Percentiles rank a stretch among this genome's conserved stretches.
These are phyloP conservation scores for Fusarium oxysporum DNA, from an alignment of 2,329 filamentous ascomycete genomes.

Conservation along the genomic window DNA sequence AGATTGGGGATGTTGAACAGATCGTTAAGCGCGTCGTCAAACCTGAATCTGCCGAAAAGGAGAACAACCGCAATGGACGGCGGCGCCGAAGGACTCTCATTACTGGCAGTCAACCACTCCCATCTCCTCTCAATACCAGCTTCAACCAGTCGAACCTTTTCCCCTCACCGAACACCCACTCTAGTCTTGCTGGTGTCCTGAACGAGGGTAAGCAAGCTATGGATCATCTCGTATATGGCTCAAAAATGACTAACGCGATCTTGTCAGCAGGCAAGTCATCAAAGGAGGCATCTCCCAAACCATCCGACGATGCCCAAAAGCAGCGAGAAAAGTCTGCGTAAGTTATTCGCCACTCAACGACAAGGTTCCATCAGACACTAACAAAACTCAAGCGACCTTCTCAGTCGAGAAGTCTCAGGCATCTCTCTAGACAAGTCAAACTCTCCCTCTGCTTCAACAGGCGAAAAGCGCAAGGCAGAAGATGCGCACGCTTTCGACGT, in stretches of 20 bases:
- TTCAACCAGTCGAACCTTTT: constrained; percentile 85
- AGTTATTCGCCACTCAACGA: constrained; percentile 49
- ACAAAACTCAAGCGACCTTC: constrained; percentile 73
- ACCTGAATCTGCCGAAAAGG: constrained; percentile 78
- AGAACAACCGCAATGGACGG: constrained; percentile 91
- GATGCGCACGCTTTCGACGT: constrained; percentile 72
- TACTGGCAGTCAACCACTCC: constrained; percentile 94
- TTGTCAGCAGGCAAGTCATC: constrained; percentile 49
- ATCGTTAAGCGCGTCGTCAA: constrained; percentile 98
- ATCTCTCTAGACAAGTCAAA: constrained; percentile 87
- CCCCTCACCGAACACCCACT: constrained; percentile 70
- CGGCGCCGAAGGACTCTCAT: constrained; percentile 92
- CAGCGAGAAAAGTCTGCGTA: constrained; percentile 95
- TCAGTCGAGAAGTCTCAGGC: constrained; percentile 92
- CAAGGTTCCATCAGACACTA: neutral
- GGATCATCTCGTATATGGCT: too few species aligned
- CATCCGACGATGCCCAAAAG: constrained; percentile 75
- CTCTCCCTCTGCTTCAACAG: constrained; percentile 61
- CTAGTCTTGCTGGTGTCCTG: constrained; percentile 86
- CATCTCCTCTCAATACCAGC: constrained; percentile 91
- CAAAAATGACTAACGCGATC: constrained; percentile 21
- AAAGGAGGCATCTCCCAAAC: constrained; percentile 63
- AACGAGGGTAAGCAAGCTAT: constrained; percentile 72
- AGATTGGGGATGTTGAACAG: constrained; percentile 98
- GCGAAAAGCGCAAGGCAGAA: constrained; percentile 73